phyloP scores from a whole-genome alignment of 2,329 filamentous ascomycete species.

The Talaromyces sp. region DNA sequence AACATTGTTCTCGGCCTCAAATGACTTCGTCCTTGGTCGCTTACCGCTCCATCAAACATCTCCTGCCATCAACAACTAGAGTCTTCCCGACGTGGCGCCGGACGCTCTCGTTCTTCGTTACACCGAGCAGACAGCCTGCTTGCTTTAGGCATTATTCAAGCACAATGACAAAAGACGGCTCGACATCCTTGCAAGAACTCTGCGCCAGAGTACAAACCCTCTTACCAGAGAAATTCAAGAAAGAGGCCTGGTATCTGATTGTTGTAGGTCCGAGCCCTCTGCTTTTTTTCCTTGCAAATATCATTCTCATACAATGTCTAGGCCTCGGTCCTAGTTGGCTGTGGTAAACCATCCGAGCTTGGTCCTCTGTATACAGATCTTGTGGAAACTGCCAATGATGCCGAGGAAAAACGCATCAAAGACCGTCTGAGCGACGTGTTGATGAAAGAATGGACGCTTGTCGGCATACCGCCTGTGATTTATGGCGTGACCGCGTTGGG shows the following conservation, averaged over 20 bases:
- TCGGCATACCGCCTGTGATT: slow-evolving; percentile 28
- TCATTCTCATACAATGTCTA: slow-evolving; percentile 1
- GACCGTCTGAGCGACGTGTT: slow-evolving; percentile 23
- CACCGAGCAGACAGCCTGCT: not conserved
- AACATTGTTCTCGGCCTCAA: not conserved
- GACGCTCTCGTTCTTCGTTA: not conserved
- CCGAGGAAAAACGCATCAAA: slow-evolving; percentile 16
- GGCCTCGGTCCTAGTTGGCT: slow-evolving; percentile 24
- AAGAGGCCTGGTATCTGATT: slow-evolving; percentile 52
- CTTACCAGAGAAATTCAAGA: slow-evolving; percentile 50
- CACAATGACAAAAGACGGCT: slow-evolving; percentile 2
- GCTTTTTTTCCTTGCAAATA: not conserved
- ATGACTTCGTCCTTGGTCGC: slow-evolving; percentile 5
- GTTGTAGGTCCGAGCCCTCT: slow-evolving; percentile 27
- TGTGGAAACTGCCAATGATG: slow-evolving; percentile 11
- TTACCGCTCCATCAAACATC: not conserved
- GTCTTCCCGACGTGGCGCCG: not conserved
- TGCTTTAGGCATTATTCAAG: not conserved
- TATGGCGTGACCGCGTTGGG: slow-evolving; percentile 25
- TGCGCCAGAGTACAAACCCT: slow-evolving; percentile 19
- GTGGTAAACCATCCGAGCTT: slow-evolving; percentile 20
- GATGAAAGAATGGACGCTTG: slow-evolving; percentile 28
- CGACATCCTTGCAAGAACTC: slow-evolving; percentile 28
- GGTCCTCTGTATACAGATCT: slow-evolving; percentile 25
- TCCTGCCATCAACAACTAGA: not conserved